These are phyloP conservation scores for Diaporthe aspalathi DNA, from an alignment of 2,329 filamentous ascomycete species.

Conservation along the genomic window DNA sequence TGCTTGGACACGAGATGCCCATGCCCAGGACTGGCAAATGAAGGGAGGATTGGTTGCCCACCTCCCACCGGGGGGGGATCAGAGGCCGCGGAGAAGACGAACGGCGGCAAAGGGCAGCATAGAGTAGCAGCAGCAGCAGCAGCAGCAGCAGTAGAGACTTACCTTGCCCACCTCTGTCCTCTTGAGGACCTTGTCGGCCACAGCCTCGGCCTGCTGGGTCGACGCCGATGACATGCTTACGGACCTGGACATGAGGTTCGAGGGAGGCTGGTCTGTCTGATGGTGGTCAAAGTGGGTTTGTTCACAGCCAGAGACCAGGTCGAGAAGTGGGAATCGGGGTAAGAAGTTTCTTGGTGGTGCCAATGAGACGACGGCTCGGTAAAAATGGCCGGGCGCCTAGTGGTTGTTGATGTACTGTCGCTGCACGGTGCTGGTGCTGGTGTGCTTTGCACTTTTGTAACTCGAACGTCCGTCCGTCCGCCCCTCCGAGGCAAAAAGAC, in stretches of 20 bases:
- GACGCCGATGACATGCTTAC: slow-evolving; percentile 69
- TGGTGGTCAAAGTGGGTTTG: slow-evolving; percentile 31
- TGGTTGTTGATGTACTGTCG: slow-evolving; percentile 26
- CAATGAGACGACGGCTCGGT: slow-evolving; percentile 32
- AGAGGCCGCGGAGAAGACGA: slow-evolving; percentile 6
- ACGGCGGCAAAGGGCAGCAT: not conserved
- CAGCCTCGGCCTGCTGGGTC: slow-evolving; percentile 72
- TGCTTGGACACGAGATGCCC: slow-evolving; percentile 30
- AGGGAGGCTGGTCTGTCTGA: slow-evolving; percentile 13
- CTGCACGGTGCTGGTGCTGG: not conserved
- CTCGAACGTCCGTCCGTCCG: slow-evolving; percentile 30
- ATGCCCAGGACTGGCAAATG: slow-evolving; percentile 13
- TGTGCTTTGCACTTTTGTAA: slow-evolving; percentile 23
- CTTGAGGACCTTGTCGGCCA: slow-evolving; percentile 76
- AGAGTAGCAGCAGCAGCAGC: too few species aligned
- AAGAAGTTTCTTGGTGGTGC: slow-evolving; percentile 39
- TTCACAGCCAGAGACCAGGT: slow-evolving; percentile 30
- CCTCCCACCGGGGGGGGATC: slow-evolving; percentile 1
- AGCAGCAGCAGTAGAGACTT: slow-evolving; percentile 42
- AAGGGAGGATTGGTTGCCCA: slow-evolving; percentile 13
- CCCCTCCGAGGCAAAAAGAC: slow-evolving; percentile 11
- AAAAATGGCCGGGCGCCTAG: slow-evolving; percentile 33
- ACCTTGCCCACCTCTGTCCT: slow-evolving; percentile 82
- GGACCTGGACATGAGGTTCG: slow-evolving; percentile 44
- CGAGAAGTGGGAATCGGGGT: slow-evolving; percentile 37